These are phyloP conservation scores for Melampsora larici-populina DNA, from an alignment of 1,284 basidiomycete genomes.

Conservation along the genomic window DNA sequence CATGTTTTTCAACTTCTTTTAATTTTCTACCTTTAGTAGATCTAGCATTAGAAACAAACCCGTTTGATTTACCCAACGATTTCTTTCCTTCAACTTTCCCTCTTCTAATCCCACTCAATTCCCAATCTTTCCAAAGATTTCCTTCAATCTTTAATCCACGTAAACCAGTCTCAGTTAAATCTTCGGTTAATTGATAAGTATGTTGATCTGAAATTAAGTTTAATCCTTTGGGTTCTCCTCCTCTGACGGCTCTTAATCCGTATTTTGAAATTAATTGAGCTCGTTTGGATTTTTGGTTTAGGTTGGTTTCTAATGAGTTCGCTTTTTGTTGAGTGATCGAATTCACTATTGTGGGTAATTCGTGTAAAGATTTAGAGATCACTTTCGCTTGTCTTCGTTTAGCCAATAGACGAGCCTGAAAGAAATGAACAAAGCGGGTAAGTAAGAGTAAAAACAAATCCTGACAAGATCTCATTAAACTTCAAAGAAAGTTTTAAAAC, in stretches of 20 bases:
- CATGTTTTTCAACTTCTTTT: conserved; percentile 40
- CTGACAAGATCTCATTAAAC: neutral
- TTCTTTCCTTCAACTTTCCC: conserved; percentile 16
- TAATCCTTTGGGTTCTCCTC: conserved; percentile 34
- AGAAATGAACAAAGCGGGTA: neutral
- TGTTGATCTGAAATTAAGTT: conserved; percentile 17
- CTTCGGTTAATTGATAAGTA: conserved; percentile 37
- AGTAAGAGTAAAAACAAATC: neutral
- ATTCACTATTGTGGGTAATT: conserved; percentile 28
- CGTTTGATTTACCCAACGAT: conserved; percentile 3
- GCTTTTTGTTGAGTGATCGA: neutral
- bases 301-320: neutral
- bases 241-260: conserved; percentile 24
- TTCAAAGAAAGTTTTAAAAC: too few relatives aligned
- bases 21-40: conserved; percentile 35
- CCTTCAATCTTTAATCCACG: conserved; percentile 34
- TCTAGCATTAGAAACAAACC: neutral
- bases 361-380: conserved; percentile 24
- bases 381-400: conserved; percentile 17
- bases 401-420: conserved; percentile 12
- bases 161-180: conserved; percentile 31
- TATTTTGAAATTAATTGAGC: conserved; percentile 25
- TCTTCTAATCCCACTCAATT: conserved; percentile 28
- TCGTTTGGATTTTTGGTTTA: conserved; percentile 11
- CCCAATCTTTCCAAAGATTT: conserved; percentile 41